phyloP scores from a whole-genome alignment of 768 basidiomycete genomes.

The Amanita jacksonii region DNA sequence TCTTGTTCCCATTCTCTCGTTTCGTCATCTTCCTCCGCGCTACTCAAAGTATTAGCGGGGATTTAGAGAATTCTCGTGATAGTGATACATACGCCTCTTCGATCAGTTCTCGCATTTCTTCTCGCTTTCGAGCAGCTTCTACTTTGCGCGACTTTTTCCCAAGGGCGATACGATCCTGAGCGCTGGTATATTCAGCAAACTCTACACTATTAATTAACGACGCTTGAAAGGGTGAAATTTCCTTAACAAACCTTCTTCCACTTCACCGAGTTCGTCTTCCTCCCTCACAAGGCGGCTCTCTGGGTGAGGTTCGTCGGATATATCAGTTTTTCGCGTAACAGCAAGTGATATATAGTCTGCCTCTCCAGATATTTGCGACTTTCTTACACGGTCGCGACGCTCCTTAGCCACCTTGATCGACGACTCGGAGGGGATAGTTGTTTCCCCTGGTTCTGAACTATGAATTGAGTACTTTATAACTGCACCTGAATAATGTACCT shows the following conservation, averaged over 20 bases:
- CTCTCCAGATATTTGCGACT: constrained; percentile 30
- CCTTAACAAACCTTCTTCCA: constrained; percentile 62
- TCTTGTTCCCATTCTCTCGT: constrained; percentile 79
- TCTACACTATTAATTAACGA: constrained; percentile 32
- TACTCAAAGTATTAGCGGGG: constrained; percentile 16
- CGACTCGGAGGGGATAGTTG: constrained; percentile 59
- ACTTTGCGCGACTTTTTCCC: constrained; percentile 73
- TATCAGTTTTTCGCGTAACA: constrained; percentile 45
- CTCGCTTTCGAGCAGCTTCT: constrained; percentile 57
- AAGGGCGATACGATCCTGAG: constrained; percentile 77
- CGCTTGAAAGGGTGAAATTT: neutral
- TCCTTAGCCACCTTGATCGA: constrained; percentile 68
- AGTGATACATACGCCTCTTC: constrained; percentile 56
- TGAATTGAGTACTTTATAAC: constrained; percentile 1
- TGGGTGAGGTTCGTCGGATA: constrained; percentile 68
- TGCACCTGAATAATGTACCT: neutral
- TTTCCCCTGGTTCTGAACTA: constrained; percentile 26
- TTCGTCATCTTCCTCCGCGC: constrained; percentile 80
- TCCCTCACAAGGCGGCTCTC: constrained; percentile 75
- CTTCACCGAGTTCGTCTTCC: constrained; percentile 83
- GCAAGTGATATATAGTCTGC: constrained; percentile 79
- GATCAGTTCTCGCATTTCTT: constrained; percentile 73
- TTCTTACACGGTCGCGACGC: constrained; percentile 59
- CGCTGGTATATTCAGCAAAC: constrained; percentile 80
- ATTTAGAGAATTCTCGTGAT: too few relatives aligned